Evolutionary conservation across 495 filamentous ascomycete species (phyloP).

Genomic region (Patellaria atrata): DNA sequence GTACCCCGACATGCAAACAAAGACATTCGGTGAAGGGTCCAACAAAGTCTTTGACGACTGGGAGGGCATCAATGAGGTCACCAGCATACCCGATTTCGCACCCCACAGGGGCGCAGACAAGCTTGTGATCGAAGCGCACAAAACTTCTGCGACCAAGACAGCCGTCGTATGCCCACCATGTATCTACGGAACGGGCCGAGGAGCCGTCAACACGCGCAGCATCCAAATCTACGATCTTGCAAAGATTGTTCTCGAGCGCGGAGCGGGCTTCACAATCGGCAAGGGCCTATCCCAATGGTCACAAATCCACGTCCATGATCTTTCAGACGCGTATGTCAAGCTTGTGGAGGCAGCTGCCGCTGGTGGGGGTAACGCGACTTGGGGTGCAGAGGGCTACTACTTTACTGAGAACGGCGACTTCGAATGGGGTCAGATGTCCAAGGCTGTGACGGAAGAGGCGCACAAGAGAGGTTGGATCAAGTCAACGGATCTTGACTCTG

Average conservation of each 20-base stretch:
- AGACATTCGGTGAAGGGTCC: conserved; percentile 38
- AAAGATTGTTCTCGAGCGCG: conserved; percentile 40
- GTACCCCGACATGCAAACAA: conserved; percentile 34
- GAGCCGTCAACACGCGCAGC: conserved; percentile 52
- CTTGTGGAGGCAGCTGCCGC: conserved; percentile 48
- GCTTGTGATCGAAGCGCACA: conserved; percentile 37
- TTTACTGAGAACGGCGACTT: conserved; percentile 57
- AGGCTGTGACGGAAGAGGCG: conserved; percentile 43
- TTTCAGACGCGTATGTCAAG: conserved; percentile 47
- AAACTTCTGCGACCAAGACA: conserved; percentile 33
- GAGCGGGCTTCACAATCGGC: conserved; percentile 48
- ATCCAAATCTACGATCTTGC: conserved; percentile 48
- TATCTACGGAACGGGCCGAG: conserved; percentile 64
- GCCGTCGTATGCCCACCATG: conserved; percentile 66
- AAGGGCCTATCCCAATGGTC: conserved; percentile 58
- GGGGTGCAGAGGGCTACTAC: conserved; percentile 60
- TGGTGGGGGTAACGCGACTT: conserved; percentile 46
- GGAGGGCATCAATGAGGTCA: conserved; percentile 40
- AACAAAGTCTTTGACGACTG: conserved; percentile 43
- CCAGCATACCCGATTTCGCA: conserved; percentile 40
- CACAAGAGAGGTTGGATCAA: conserved; percentile 49
- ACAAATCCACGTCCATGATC: conserved; percentile 58
- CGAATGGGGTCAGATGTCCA: conserved; percentile 54
- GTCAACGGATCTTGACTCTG: conserved; percentile 34
- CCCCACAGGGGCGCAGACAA: conserved; percentile 48